phyloP scores from a whole-genome alignment of 1,139 yeast genomes.

The Sugiyamaella japonica region DNA sequence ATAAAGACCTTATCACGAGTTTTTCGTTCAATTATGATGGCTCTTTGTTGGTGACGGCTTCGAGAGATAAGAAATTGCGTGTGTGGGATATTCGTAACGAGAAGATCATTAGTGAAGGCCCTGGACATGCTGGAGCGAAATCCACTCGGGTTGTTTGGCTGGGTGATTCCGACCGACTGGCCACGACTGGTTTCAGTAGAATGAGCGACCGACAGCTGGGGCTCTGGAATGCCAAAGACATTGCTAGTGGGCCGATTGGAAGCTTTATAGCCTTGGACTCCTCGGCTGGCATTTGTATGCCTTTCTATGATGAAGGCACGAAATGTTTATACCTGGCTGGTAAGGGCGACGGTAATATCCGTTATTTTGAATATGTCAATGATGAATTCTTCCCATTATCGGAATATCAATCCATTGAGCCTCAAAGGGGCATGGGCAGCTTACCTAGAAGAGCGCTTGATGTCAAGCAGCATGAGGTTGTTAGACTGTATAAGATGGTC shows the following conservation, averaged over 20 bases:
- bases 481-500: conserved; percentile 78
- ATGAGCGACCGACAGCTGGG: conserved; percentile 94
- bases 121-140: conserved; percentile 92
- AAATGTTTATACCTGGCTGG: conserved; percentile 87
- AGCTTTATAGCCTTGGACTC: conserved; percentile 85
- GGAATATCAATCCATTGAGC: conserved; percentile 82
- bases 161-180: conserved; percentile 79
- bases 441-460: conserved; percentile 82
- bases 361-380: conserved; percentile 77
- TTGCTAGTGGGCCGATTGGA: conserved; percentile 80
- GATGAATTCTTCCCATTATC: conserved; percentile 81
- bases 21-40: conserved; percentile 91
- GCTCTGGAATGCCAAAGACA: conserved; percentile 78
- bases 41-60: conserved; percentile 77
- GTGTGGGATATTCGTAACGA: conserved; percentile 88
- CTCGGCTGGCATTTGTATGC: conserved; percentile 91
- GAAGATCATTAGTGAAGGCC: conserved; percentile 74
- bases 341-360: conserved; percentile 97
- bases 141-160: conserved; percentile 86
- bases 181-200: conserved; percentile 94
- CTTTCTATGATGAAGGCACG: conserved; percentile 80
- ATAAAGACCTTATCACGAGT: conserved; percentile 86
- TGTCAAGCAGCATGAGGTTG: conserved; percentile 79
- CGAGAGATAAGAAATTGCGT: conserved; percentile 88
- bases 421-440: conserved; percentile 94